These are phyloP conservation scores for Galerina marginata DNA, from an alignment of 768 basidiomycete genomes.

Conservation along the genomic window DNA sequence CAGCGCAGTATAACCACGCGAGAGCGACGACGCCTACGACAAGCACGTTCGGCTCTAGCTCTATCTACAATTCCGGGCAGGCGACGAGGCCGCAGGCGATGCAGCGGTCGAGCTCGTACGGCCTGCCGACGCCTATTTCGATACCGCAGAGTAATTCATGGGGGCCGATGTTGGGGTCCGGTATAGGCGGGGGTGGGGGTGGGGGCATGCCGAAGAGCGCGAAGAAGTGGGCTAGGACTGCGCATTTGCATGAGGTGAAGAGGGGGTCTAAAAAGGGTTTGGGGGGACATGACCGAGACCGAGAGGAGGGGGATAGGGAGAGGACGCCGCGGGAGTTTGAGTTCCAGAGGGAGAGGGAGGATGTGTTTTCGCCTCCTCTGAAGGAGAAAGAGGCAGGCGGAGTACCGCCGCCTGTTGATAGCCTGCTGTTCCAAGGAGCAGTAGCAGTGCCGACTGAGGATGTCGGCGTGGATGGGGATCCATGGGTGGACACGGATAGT, in stretches of 20 bases:
- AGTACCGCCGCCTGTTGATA: not conserved
- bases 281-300: not conserved
- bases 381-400: not conserved
- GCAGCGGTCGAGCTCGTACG: constrained; percentile 54
- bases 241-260: constrained; percentile 72
- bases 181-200: not conserved
- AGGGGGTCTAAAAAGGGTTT: not conserved
- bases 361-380: too few species aligned
- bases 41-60: constrained; percentile 18
- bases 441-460: not conserved
- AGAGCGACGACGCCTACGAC: constrained; percentile 34
- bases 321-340: not conserved
- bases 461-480: constrained; percentile 19
- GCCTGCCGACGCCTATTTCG: constrained; percentile 10
- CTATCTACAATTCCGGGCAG: not conserved
- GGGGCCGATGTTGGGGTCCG: constrained; percentile 24
- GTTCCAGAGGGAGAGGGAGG: not conserved
- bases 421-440: constrained; percentile 7
- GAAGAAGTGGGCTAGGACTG: constrained; percentile 65
- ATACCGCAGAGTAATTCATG: constrained; percentile 29
- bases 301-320: not conserved
- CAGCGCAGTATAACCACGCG: constrained; percentile 20
- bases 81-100: constrained; percentile 34
- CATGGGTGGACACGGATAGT: constrained; percentile 31
- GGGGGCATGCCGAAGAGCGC: constrained; percentile 47